A percentile compares a stretch with the other conserved stretches of the same genome.
Evolutionary conservation across 1,284 basidiomycete species (phyloP).

Genomic region (Entoloma clypeatum): DNA sequence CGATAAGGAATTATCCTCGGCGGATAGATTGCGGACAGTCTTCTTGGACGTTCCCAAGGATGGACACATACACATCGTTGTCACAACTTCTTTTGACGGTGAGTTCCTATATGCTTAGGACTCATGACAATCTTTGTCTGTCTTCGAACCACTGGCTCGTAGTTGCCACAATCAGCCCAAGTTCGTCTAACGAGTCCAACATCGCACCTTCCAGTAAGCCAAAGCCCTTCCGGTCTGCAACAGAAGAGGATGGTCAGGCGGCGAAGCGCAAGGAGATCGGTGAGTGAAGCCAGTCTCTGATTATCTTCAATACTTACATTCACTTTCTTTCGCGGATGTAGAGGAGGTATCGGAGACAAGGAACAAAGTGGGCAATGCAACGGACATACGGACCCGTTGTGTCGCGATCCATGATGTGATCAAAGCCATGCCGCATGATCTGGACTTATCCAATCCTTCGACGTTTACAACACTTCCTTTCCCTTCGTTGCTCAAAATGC

Average conservation of each 20-base stretch:
- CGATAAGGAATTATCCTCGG: not conserved
- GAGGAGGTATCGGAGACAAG: too few relatives aligned
- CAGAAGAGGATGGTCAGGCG: conserved; percentile 10
- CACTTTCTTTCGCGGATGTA: too few relatives aligned
- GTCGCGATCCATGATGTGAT: conserved; percentile 9
- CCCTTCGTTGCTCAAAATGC: conserved; percentile 12
- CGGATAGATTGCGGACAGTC: not conserved
- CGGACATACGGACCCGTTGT: conserved; percentile 11
- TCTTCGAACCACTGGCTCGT: too few relatives aligned
- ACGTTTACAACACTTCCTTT: conserved; percentile 12
- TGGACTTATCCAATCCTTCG: conserved; percentile 9
- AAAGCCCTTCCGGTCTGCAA: conserved; percentile 9
- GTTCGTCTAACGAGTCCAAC: too few relatives aligned
- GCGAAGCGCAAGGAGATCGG: conserved; percentile 9
- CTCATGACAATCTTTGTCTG: too few relatives aligned
- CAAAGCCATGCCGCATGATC: conserved; percentile 8
- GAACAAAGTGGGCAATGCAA: conserved; percentile 4
- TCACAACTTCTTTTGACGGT: not conserved
- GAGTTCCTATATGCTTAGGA: conserved; percentile 2
- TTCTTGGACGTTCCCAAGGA: conserved; percentile 2
- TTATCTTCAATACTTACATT: too few relatives aligned
- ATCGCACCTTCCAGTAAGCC: too few relatives aligned
- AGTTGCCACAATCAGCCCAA: too few relatives aligned
- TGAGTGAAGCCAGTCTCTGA: too few relatives aligned
- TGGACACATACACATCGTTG: conserved; percentile 6